A percentile compares a stretch with the other conserved stretches of the same genome.
Evolutionary conservation across 441 rosid genomes (phyloP).

Genomic region (Erysimum pusillum): DNA sequence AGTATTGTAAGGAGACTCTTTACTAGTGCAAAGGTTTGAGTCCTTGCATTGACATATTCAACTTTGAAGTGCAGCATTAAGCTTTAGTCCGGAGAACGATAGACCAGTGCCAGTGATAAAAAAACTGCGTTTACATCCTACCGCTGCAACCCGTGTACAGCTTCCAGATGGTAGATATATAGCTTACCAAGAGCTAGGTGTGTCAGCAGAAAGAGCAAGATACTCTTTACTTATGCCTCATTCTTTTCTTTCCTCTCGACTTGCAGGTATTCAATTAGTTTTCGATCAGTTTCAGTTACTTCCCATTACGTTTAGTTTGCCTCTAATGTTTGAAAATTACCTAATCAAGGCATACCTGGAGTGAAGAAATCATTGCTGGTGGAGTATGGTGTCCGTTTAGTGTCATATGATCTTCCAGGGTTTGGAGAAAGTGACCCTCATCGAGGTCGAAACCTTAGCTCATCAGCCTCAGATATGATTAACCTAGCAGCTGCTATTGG

Average conservation of each 20-base stretch:
- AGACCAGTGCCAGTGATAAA: slow-evolving; percentile 50
- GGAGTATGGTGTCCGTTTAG: slow-evolving; percentile 75
- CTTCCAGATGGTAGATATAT: slow-evolving; percentile 94
- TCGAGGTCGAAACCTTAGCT: slow-evolving; percentile 68
- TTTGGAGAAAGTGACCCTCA: slow-evolving; percentile 84
- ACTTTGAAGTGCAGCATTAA: slow-evolving; percentile 64
- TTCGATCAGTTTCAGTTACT: slow-evolving; percentile 29
- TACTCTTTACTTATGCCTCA: slow-evolving; percentile 78
- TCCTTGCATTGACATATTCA: slow-evolving; percentile 27
- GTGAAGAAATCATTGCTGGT: slow-evolving; percentile 70
- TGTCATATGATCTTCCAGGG: slow-evolving; percentile 83
- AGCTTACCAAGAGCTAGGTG: slow-evolving; percentile 84
- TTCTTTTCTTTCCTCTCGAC: slow-evolving; percentile 90
- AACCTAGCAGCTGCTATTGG: slow-evolving; percentile 63
- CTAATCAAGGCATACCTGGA: slow-evolving; percentile 77
- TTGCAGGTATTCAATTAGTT: slow-evolving; percentile 64
- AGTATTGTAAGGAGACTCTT: neutral
- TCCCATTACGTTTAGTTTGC: neutral
- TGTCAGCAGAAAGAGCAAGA: slow-evolving; percentile 78
- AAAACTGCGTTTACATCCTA: slow-evolving; percentile 75
- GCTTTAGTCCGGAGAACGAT: slow-evolving; percentile 55
- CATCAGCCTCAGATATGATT: slow-evolving; percentile 71
- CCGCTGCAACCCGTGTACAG: slow-evolving; percentile 63
- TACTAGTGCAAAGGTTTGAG: neutral
- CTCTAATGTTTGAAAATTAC: slow-evolving; percentile 28